Conservation (phyloP, 2,329 filamentous ascomycete species). For the Ramularia collo-cygni region DNA sequence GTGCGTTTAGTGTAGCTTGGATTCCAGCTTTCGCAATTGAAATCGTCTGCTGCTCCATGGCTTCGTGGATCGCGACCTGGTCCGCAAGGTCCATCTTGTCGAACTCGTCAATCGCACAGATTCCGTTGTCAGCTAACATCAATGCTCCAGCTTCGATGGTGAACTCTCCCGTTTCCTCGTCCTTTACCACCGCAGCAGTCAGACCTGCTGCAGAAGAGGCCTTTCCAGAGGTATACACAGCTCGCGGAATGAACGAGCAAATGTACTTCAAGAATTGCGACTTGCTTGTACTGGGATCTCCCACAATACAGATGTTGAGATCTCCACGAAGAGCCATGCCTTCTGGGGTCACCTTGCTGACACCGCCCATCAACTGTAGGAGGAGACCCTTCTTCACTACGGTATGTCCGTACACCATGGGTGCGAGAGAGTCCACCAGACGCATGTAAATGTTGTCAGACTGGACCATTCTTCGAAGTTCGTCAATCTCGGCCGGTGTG, state of each 20-base stretch:
- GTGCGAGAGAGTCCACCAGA: conserved; percentile 86
- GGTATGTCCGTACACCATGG: conserved; percentile 94
- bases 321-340: conserved; percentile 94
- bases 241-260: conserved; percentile 90
- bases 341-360: conserved; percentile 84
- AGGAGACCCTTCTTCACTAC: conserved; percentile 96
- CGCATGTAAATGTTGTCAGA: conserved; percentile 91
- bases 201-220: conserved; percentile 95
- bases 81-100: conserved; percentile 99
- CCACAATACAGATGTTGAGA: conserved; percentile 97
- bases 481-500: conserved; percentile 79
- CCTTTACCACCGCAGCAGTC: conserved; percentile 93
- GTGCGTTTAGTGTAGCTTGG: conserved; percentile 91
- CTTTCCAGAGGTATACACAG: conserved; percentile 96
- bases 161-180: conserved; percentile 97
- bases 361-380: conserved; percentile 91
- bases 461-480: conserved; percentile 88
- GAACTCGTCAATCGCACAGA: conserved; percentile 97
- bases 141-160: conserved; percentile 97
- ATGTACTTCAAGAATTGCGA: conserved; percentile 98
- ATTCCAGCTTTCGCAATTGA: conserved; percentile 98
- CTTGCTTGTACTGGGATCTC: conserved; percentile 93
- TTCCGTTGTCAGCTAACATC: conserved; percentile 94
- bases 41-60: conserved; percentile 99
- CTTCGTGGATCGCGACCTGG: conserved; percentile 98